Conservation (phyloP, 2,329 filamentous ascomycete species). For the Penicillium sp. region DNA sequence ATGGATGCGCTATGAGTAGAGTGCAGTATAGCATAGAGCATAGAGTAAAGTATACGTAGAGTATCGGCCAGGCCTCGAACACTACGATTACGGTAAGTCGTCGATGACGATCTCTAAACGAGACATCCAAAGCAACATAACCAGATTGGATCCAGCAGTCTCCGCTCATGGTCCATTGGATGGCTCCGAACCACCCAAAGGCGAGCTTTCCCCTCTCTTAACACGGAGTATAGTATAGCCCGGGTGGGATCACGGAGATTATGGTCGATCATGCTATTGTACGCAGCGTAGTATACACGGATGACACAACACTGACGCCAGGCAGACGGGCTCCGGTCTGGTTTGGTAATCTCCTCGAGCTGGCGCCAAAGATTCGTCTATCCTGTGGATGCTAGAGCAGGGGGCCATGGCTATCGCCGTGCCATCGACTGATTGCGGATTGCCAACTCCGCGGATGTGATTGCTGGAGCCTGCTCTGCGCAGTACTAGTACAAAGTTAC, state of each 20-base stretch:
- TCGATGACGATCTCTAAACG: background rate
- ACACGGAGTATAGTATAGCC: slow-evolving; percentile 1
- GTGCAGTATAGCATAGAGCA: background rate
- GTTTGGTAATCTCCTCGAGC: slow-evolving; percentile 1
- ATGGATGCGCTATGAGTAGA: background rate
- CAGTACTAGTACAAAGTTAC: no score
- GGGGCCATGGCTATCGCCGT: no score
- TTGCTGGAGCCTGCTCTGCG: no score
- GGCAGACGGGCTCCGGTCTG: background rate
- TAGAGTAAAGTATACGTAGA: no score
- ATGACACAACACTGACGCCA: background rate
- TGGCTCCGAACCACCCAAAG: background rate
- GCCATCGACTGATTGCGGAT: slow-evolving; percentile 2
- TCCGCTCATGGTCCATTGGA: background rate
- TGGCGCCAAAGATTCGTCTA: slow-evolving; percentile 12
- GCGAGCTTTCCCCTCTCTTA: background rate
- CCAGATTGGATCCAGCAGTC: background rate
- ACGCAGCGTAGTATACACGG: background rate
- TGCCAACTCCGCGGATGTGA: background rate
- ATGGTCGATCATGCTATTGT: slow-evolving; percentile 9
- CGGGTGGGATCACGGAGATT: slow-evolving; percentile 5
- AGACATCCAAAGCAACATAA: background rate
- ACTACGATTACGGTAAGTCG: background rate
- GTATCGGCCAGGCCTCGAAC: no score
- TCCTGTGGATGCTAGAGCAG: no score